Evolutionary conservation across 2,329 filamentous ascomycete genomes (phyloP).

Genomic region (Fusarium piperis): DNA sequence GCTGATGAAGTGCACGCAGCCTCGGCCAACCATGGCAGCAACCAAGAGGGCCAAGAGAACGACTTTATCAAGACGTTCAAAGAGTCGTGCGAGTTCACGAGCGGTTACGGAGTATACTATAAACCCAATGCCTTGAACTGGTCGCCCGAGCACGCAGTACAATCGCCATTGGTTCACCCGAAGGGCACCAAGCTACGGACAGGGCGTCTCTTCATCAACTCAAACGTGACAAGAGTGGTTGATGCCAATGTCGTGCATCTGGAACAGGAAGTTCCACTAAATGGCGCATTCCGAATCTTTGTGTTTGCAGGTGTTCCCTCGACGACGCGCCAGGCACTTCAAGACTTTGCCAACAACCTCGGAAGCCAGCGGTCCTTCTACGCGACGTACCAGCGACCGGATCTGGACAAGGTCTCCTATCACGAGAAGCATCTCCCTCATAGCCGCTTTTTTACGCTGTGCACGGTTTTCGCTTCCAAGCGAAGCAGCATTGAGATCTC

Average conservation of each 20-base stretch:
- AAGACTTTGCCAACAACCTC: conserved; percentile 75
- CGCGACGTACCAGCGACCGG: conserved; percentile 68
- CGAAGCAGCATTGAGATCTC: conserved; percentile 78
- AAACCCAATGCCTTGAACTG: conserved; percentile 85
- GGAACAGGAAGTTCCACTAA: conserved; percentile 88
- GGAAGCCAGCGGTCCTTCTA: conserved; percentile 77
- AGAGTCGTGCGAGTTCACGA: conserved; percentile 89
- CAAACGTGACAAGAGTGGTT: conserved; percentile 84
- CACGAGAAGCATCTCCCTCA: conserved; percentile 89
- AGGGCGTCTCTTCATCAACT: conserved; percentile 79
- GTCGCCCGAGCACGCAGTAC: conserved; percentile 76
- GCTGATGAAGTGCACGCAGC: conserved; percentile 78
- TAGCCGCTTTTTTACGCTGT: conserved; percentile 82
- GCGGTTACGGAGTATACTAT: conserved; percentile 90
- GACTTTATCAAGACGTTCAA: conserved; percentile 92
- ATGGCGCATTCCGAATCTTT: conserved; percentile 88
- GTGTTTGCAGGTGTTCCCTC: conserved; percentile 79
- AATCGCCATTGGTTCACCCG: conserved; percentile 75
- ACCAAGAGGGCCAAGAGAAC: conserved; percentile 65
- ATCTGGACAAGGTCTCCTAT: conserved; percentile 71
- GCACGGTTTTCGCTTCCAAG: conserved; percentile 75
- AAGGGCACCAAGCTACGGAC: conserved; percentile 72
- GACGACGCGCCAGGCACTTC: conserved; percentile 69
- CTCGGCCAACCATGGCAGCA: conserved; percentile 48
- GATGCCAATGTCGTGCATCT: conserved; percentile 92